Base-by-base conservation (phyloP, 2,329 filamentous ascomycete species). In the Hirsutella thompsonii region DNA sequence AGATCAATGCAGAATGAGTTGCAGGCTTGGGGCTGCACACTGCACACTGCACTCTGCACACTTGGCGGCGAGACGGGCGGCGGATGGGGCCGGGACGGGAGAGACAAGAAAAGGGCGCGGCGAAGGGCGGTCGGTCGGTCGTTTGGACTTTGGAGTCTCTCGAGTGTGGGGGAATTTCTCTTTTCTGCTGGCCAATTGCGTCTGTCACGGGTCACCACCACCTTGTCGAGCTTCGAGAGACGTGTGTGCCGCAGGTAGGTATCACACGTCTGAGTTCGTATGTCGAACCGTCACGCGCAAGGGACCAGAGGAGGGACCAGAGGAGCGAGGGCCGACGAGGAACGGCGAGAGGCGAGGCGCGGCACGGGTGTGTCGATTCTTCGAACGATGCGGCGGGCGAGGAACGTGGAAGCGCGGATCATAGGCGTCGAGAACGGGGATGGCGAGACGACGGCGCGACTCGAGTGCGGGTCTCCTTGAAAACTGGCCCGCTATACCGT, bases 101-200 rank as follows among this genome's bases (percentile, higher is more conserved):
- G 40, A 42, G 43, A 40, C 43, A 33, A 36, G 36, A 45, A 29
- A 38, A 19, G 8, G n/a, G 36, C 32, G 23, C 23, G 23, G 23
- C 23, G 23, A 11, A 6, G 6, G 23, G 23, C 11, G 6, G 23
- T 26, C 23, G 23, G 11, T 11, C 11, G 23, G 23, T 26, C n/a
- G n/a, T n/a, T n/a, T n/a, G n/a, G n/a, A n/a, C n/a, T n/a, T n/a
- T n/a, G n/a, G n/a, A n/a, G n/a, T n/a, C n/a, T n/a, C n/a, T n/a
- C n/a, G n/a, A n/a, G n/a, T n/a, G n/a, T n/a, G n/a, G n/a, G n/a
- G n/a, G n/a, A n/a, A n/a, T n/a, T n/a, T n/a, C n/a, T n/a, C n/a
- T n/a, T n/a, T n/a, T n/a, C n/a, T n/a, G n/a, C 35, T 35, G 38
- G 37, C 42, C 29, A 30, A 30, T 30, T 30, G 29, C 4, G n/a